These are phyloP conservation scores for Magnolia officinalis DNA, from an alignment of 164 flowering plant species.

Conservation along the genomic window DNA sequence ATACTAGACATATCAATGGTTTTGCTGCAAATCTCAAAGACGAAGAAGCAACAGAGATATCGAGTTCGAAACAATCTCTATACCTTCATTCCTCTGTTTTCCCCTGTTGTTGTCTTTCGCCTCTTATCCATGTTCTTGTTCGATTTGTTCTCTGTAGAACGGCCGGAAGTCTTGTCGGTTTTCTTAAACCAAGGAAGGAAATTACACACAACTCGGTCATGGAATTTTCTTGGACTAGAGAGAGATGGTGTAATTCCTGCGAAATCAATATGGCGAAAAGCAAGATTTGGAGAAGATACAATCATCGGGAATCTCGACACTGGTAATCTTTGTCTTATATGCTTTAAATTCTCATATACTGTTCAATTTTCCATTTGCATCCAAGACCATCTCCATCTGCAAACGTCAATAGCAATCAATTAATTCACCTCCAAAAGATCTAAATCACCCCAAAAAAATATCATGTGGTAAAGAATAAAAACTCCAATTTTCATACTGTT, in stretches of 20 bases:
- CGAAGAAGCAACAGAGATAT: constrained; percentile 48
- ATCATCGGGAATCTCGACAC: constrained; percentile 73
- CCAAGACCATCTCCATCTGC: no score
- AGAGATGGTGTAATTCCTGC: constrained; percentile 21
- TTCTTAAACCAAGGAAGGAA: constrained; percentile 40
- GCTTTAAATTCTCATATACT: neutral
- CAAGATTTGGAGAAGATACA: constrained; percentile 61
- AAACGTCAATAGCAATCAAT: no score
- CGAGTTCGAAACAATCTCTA: constrained; percentile 29
- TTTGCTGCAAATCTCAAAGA: constrained; percentile 68
- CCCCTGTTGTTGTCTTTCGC: neutral
- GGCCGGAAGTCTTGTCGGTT: constrained; percentile 62
- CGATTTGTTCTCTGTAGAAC: constrained; percentile 32
- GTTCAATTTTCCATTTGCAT: neutral
- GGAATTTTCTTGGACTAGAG: constrained; percentile 60
- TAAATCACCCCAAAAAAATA: neutral
- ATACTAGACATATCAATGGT: constrained; percentile 55
- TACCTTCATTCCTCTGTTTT: neutral
- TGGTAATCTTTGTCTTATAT: constrained; percentile 30
- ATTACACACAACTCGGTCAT: constrained; percentile 65
- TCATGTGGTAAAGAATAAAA: no score
- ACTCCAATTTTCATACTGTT: neutral
- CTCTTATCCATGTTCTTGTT: neutral
- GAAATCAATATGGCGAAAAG: constrained; percentile 54
- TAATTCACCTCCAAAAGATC: neutral